These are phyloP conservation scores for Stenogyne calaminthoides DNA, from an alignment of 305 asterid genomes.

Conservation along the genomic window DNA sequence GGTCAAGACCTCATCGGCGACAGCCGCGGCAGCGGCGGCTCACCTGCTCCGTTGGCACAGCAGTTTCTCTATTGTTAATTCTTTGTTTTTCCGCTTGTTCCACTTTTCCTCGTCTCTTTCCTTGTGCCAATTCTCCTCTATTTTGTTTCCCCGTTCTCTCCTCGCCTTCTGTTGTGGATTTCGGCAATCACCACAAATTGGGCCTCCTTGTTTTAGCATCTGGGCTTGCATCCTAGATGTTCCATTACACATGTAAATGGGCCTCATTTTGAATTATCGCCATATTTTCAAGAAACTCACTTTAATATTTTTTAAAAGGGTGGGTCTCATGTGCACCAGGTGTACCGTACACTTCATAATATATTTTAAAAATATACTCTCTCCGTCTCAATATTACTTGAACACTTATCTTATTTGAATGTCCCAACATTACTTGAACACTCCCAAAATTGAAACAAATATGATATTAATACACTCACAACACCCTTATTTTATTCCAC, in stretches of 20 bases:
- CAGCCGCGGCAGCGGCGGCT: constrained; percentile 14
- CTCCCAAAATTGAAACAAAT: no score
- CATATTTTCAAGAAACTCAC: no score
- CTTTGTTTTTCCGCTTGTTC: neutral
- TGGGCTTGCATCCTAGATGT: neutral
- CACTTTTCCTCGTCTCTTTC: neutral
- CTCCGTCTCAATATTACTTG: no score
- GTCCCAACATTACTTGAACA: no score
- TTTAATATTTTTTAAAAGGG: no score
- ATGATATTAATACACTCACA: no score
- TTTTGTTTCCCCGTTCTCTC: neutral
- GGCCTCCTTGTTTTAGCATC: neutral
- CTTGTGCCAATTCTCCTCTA: neutral
- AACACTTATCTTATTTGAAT: no score
- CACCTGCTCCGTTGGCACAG: constrained; percentile 26
- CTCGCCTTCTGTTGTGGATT: neutral
- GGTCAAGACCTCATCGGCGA: constrained; percentile 31
- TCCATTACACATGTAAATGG: neutral
- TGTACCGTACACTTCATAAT: no score
- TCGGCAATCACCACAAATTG: neutral
- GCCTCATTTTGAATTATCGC: neutral
- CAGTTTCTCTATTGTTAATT: constrained; percentile 2
- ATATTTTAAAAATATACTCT: no score
- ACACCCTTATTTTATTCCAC: no score
- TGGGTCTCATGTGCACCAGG: no score